Evolutionary conservation across 2,329 filamentous ascomycete genomes (phyloP), one percentile per base, ranked within the genome.

Genomic region (Nigrospora osmanthi): DNA sequence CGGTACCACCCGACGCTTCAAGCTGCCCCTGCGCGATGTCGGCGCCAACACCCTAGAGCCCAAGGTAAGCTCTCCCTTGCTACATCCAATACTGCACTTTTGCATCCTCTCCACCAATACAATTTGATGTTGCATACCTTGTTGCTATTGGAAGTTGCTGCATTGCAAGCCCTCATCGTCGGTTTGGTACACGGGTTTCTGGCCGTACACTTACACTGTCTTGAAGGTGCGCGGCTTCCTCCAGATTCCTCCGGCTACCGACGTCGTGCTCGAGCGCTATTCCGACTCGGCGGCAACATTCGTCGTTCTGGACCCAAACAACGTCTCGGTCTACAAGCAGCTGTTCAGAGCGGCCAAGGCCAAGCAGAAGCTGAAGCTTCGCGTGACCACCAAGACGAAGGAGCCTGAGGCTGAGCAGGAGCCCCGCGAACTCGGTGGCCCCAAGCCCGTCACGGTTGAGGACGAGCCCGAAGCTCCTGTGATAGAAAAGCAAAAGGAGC

Each of bases 311-410:
- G 85, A 95, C 63, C 73, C 81, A 50, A 73, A 75, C 61, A 94
- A 95, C 60, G 69, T 78, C 10, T 75, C 87, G 38, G 87, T 95
- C 58, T 98, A 95, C 76, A 97, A 96, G 74, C 93, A 96, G 63
- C 83, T 98, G 36, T 91, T 93, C 64, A 85, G 93, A 58, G 93
- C 93, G 54, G 93, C 93, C 52, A 98, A 96, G 73, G 93, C 93
- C 34, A 98, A 98, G 76, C 82, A 90, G 53, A 98, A 97, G 82
- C 83, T 98, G 55, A 90, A 93, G 67, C 79, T 98, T 48, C 87
- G 82, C 54, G 84, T 87, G 34, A 83, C 79, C 14, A 58, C 75
- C 32, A 61, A 64, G 35, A 51, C 46, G 37, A 46, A 61, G 12
- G 12, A 10, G 17, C 15, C 38, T 4, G 35, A 47, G 40, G 14